Evolutionary conservation across 2,329 filamentous ascomycete genomes (phyloP), one percentile per base, ranked within the genome.

Genomic region (Fusarium goolgardi): DNA sequence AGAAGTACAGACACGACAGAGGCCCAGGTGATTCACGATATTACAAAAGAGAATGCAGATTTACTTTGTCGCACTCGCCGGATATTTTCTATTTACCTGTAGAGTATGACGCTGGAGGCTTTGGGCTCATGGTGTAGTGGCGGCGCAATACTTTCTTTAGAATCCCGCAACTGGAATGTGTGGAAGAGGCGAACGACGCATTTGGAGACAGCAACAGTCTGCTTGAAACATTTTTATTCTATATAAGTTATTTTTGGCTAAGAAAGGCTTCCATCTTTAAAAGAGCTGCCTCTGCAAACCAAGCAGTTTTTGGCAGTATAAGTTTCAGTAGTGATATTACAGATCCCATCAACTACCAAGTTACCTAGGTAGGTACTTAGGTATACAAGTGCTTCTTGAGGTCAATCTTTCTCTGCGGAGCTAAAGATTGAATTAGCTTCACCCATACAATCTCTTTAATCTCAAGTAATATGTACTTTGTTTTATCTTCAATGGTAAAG

Each of bases 121-220:
- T 49, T 46, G 3, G 20, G 44, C 9, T 23, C 31, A 18, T 20
- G 31, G 21, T 37, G 8, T 56, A 44, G 40, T 45, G 44, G 65
- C 41, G 50, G 47, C 46, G 35, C 10, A 43, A 45, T 55, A 37
- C 21, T 51, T 37, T 29, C 25, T 20, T 18, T 27, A 15, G 20
- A 27, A 43, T 25, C 40, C 21, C 40, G 13, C 20, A 20, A 40
- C 52, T 58, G 65, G 65, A 69, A 69, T 67, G 65, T 18, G 37
- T 9, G 43, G 6, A 32, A 16, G 34, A 49, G 53, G 34, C 65
- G 13, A 49, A 31, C 43, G 66, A 67, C 43, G 57, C 40, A 63
- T 55, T 59, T 31, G 46, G 52, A 27, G 27, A 45, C n/a, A 6
- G 12, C 9, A 23, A 51, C 18, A 12, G 16, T 34, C 16, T 44